Base-by-base conservation (phyloP, 208 protist species). In the Leishmania mexicana region DNA sequence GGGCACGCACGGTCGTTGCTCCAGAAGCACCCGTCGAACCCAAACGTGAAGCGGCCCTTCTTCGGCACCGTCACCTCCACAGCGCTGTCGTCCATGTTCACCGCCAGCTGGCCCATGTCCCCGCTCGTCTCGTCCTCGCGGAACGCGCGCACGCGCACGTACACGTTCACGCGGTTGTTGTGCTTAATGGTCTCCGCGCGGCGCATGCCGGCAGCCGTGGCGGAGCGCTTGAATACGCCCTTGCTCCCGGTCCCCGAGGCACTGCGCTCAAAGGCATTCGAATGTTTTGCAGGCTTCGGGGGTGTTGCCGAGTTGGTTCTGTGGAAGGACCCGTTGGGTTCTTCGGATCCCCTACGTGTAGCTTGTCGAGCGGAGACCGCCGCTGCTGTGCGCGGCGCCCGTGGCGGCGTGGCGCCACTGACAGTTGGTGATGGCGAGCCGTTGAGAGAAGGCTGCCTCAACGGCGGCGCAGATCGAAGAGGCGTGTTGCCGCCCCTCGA, bases 1-100 rank as follows among this genome's bases (percentile, higher is more conserved):
- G 85, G 78, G 62, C 79, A 80, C 73, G 92, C 82, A 58, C 86
- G 81, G 76, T 98, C 88, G 80, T 93, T 94, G 76, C 92, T 98
- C 91, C 95, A 98, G 91, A 98, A 99, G 86, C 89, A 96, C 35
- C 97, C 93, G 86, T 99, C 97, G 82, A 98, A 99, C 15, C 89
- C 91, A 84, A 98, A 99, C 13, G 86, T 87, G 84, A 93, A 93
- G 51, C 79, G 75, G 51, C 90, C 89, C 85, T 95, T 95, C 83
- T 93, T 90, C 40, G 92, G 90, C 57, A 95, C 94, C 35, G 81
- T 70, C 40, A 97, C 86, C 58, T 91, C 87, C 60, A 95, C 91
- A 42, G 88, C 93, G 35, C 91, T 80, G 72, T 92, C 91, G 72
- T 92, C 88, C 92, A 95, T 95, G 73, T 83, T 80, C 64, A 67